Base-by-base conservation (phyloP, 208 protist species). In the Acanthamoeba healyi region DNA sequence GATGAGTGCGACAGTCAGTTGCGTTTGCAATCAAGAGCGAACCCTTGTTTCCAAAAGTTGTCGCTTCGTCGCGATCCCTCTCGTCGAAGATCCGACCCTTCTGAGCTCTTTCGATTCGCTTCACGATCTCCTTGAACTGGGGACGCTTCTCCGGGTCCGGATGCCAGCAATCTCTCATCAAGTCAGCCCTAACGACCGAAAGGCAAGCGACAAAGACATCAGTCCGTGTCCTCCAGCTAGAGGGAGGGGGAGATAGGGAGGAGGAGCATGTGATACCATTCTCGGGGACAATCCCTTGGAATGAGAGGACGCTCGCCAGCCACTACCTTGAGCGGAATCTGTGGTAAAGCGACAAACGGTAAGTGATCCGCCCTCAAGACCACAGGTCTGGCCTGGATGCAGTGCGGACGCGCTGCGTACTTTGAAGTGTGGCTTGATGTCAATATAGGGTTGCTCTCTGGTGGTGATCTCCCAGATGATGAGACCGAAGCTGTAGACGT, bases 351-450 rank as follows among this genome's bases (percentile, higher is more conserved):
- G 12, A 49, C 44, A 49, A 36, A 46, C n/a, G n/a, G n/a, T 3
- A 34, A 81, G 44, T 46, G 14, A 49, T 19, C n/a, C n/a, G n/a
- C n/a, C n/a, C n/a, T n/a, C n/a, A n/a, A n/a, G n/a, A n/a, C n/a
- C n/a, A n/a, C n/a, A n/a, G n/a, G n/a, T n/a, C n/a, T n/a, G n/a
- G n/a, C n/a, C n/a, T n/a, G n/a, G n/a, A n/a, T n/a, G n/a, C n/a
- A n/a, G n/a, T n/a, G n/a, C n/a, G n/a, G n/a, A n/a, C n/a, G n/a
- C n/a, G n/a, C n/a, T n/a, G 38, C 77, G 19, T 26, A 86, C 77
- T 26, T 86, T 86, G 40, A 91, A 91, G 84, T 91, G 84, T 1
- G 84, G 84, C 38, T 91, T 91, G 34, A 91, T 91, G 56, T 91
- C 84, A 26, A 29, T 49, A 10, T 91, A 91, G 42, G 84, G 84